Conservation (phyloP, 139 green algal species). For the Pleodorina starrii region DNA sequence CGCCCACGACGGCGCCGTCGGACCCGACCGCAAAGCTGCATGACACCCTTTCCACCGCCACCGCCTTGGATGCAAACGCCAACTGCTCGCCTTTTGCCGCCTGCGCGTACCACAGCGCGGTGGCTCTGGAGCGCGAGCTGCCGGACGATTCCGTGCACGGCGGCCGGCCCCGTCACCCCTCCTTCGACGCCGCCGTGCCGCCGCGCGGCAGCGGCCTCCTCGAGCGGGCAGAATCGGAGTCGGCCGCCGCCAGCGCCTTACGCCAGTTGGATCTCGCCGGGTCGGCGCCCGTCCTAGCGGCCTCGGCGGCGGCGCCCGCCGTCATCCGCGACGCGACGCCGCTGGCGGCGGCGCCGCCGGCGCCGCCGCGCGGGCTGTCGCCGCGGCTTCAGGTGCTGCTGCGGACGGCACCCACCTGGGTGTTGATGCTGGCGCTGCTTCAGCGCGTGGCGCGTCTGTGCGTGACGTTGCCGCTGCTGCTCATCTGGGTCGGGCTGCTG, state of each 20-base stretch:
- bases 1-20: too few relatives aligned
- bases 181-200: not conserved
- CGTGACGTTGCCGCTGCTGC: not conserved
- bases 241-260: not conserved
- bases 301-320: not conserved
- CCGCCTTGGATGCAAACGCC: too few relatives aligned
- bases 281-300: not conserved
- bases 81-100: not conserved
- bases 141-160: conserved; percentile 12
- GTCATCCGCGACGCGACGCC: not conserved
- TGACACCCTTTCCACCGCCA: too few relatives aligned
- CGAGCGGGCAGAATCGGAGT: not conserved
- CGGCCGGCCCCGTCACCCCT: not conserved
- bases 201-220: not conserved
- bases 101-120: not conserved
- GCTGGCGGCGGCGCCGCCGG: not conserved
- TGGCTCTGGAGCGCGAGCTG: not conserved
- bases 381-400: not conserved
- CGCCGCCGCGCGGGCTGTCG: not conserved
- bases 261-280: not conserved
- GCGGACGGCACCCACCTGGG: not conserved
- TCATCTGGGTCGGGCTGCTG: not conserved
- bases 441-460: not conserved
- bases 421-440: not conserved
- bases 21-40: too few relatives aligned